Percentiles rank a stretch among this genome's conserved stretches.
Evolutionary conservation across 2,329 filamentous ascomycete species (phyloP).

Genomic region (Ceratocystis albifundus): DNA sequence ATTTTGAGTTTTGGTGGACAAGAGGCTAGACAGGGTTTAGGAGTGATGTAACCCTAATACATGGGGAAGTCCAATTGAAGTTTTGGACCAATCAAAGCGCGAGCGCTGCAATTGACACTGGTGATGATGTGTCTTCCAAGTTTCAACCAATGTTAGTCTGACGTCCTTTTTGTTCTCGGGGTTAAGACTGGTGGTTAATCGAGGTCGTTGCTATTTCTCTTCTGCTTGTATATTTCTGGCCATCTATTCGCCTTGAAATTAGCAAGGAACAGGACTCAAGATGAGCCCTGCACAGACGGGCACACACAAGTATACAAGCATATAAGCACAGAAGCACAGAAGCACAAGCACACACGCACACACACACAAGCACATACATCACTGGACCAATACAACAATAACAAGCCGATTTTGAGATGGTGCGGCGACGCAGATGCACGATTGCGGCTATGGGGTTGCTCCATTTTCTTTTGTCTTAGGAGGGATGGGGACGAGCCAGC

Average conservation of each 20-base stretch:
- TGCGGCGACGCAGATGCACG: not conserved
- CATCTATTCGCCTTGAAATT: not conserved
- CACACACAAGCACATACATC: not conserved
- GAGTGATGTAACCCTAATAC: not conserved
- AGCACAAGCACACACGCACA: not conserved
- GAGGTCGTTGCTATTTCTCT: not conserved
- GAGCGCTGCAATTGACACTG: not conserved
- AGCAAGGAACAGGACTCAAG: not conserved
- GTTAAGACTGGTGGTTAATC: not conserved
- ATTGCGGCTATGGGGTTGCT: not conserved
- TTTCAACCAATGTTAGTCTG: not conserved
- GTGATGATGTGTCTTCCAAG: too few species aligned
- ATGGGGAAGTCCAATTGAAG: not conserved
- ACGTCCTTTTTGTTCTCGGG: not conserved
- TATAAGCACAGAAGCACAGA: not conserved
- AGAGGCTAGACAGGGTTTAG: not conserved
- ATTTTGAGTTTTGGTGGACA: not conserved
- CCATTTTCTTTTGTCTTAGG: not conserved
- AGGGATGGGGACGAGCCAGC: not conserved
- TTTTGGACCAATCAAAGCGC: not conserved
- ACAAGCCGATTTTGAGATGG: not conserved
- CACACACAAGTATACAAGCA: not conserved
- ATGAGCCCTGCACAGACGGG: not conserved
- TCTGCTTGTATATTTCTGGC: constrained; percentile 1
- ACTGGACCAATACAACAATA: not conserved